Conservation (phyloP, 2,329 filamentous ascomycete species). For the Escovopsis weberi region DNA sequence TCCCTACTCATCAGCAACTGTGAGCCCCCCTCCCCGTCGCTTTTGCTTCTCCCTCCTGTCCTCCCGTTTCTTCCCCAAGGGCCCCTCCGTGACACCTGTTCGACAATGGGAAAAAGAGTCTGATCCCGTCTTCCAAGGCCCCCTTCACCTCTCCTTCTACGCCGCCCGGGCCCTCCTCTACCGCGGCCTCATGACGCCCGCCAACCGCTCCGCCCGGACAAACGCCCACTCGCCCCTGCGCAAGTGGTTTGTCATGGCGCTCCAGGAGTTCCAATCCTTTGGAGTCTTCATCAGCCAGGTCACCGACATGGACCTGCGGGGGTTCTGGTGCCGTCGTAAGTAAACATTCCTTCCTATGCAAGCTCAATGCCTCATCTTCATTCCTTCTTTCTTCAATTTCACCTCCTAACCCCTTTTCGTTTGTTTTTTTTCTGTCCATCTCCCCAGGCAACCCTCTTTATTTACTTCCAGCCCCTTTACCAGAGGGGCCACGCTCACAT, state of each 20-base stretch:
- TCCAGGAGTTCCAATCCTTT: conserved; percentile 23
- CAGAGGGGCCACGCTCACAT: too few species aligned
- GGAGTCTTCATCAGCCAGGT: conserved; percentile 23
- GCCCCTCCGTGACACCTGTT: conserved; percentile 13
- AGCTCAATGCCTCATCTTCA: too few species aligned
- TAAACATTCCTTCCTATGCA: conserved; percentile 2
- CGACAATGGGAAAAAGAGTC: too few species aligned
- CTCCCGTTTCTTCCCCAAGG: conserved; percentile 26
- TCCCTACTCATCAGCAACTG: conserved; percentile 11
- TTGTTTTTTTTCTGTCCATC: background rate
- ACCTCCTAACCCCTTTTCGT: background rate
- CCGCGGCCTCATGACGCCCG: conserved; percentile 30
- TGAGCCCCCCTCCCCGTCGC: conserved; percentile 3
- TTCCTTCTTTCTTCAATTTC: too few species aligned
- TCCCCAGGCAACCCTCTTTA: too few species aligned
- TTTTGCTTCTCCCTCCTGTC: conserved; percentile 24
- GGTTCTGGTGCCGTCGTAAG: conserved; percentile 31
- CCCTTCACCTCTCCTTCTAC: conserved; percentile 28
- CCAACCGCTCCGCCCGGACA: conserved; percentile 25
- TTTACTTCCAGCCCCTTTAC: too few species aligned
- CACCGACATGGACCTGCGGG: conserved; percentile 20
- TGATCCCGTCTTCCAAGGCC: conserved; percentile 9
- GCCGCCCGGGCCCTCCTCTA: conserved; percentile 27
- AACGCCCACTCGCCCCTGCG: conserved; percentile 21
- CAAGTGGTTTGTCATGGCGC: conserved; percentile 19